phyloP scores from a whole-genome alignment of 805 yeast genomes.

The Wickerhamomyces silvicola region DNA sequence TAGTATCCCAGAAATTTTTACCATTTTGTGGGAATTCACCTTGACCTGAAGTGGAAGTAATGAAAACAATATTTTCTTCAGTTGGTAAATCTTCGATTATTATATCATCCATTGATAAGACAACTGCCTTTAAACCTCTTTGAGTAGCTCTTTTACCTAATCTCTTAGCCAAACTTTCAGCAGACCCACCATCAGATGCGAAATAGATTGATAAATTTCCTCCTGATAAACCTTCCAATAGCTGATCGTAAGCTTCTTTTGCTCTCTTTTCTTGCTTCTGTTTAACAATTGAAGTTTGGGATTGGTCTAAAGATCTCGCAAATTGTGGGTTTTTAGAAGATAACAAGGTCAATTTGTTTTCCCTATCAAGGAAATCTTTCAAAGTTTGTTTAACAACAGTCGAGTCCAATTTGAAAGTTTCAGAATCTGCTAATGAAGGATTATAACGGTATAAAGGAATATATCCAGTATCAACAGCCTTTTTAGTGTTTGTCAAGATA shows the following conservation, averaged over 20 bases:
- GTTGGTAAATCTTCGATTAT: constrained; percentile 49
- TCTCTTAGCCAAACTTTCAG: constrained; percentile 72
- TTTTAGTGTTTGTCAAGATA: constrained; percentile 79
- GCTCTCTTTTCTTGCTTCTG: constrained; percentile 60
- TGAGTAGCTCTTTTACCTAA: constrained; percentile 54
- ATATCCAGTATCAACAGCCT: constrained; percentile 88
- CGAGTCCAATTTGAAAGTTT: constrained; percentile 78
- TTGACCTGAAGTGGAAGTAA: constrained; percentile 92
- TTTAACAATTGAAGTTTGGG: constrained; percentile 56
- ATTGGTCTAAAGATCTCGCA: constrained; percentile 61
- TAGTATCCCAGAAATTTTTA: constrained; percentile 63
- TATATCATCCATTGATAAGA: constrained; percentile 56
- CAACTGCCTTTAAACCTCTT: constrained; percentile 41
- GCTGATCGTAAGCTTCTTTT: constrained; percentile 65
- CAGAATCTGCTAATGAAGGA: constrained; percentile 47
- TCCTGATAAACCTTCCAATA: constrained; percentile 83
- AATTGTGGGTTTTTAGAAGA: constrained; percentile 66
- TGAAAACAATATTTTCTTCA: constrained; percentile 42
- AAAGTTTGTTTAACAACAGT: constrained; percentile 71
- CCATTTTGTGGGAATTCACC: constrained; percentile 88
- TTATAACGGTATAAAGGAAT: constrained; percentile 92
- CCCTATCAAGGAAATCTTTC: constrained; percentile 78
- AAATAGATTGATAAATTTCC: constrained; percentile 74
- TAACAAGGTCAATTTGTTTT: constrained; percentile 76
- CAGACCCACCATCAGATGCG: constrained; percentile 90